Evolutionary conservation across 2,329 filamentous ascomycete genomes (phyloP).

Genomic region (Monilinia laxa): DNA sequence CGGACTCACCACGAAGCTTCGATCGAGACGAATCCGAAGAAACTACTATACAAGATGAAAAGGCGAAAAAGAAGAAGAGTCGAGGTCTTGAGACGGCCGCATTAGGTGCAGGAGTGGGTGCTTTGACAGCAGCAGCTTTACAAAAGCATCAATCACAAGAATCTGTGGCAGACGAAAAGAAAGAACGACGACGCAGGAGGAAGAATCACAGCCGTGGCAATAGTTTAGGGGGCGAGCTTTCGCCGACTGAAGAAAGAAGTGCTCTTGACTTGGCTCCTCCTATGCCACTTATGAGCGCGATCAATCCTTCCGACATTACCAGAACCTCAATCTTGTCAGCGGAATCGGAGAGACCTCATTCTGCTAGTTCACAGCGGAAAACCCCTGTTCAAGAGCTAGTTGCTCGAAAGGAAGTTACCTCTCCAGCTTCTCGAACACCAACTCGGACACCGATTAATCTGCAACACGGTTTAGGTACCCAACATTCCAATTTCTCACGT

Average conservation of each 20-base stretch:
- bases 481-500: slow-evolving; percentile 52
- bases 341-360: slow-evolving; percentile 65
- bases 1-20: slow-evolving; percentile 36
- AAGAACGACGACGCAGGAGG: slow-evolving; percentile 44
- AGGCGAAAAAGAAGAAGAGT: slow-evolving; percentile 41
- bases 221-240: slow-evolving; percentile 44
- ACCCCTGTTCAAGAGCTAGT: slow-evolving; percentile 63
- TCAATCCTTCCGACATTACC: slow-evolving; percentile 83
- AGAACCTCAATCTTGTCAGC: slow-evolving; percentile 83
- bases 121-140: slow-evolving; percentile 61
- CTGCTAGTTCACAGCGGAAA: slow-evolving; percentile 55
- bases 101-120: slow-evolving; percentile 47
- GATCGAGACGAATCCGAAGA: slow-evolving; percentile 49
- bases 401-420: slow-evolving; percentile 52
- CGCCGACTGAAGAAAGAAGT: slow-evolving; percentile 48
- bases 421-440: slow-evolving; percentile 60
- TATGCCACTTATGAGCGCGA: slow-evolving; percentile 85
- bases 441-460: slow-evolving; percentile 59
- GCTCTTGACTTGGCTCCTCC: slow-evolving; percentile 62
- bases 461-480: slow-evolving; percentile 61
- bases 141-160: slow-evolving; percentile 65
- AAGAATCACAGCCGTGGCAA: slow-evolving; percentile 49
- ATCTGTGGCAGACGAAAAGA: slow-evolving; percentile 50
- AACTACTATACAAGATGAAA: slow-evolving; percentile 50
- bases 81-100: slow-evolving; percentile 36